phyloP scores from a whole-genome alignment of 371 early-diverging fungal species.

The Vairimorpha necatrix region DNA sequence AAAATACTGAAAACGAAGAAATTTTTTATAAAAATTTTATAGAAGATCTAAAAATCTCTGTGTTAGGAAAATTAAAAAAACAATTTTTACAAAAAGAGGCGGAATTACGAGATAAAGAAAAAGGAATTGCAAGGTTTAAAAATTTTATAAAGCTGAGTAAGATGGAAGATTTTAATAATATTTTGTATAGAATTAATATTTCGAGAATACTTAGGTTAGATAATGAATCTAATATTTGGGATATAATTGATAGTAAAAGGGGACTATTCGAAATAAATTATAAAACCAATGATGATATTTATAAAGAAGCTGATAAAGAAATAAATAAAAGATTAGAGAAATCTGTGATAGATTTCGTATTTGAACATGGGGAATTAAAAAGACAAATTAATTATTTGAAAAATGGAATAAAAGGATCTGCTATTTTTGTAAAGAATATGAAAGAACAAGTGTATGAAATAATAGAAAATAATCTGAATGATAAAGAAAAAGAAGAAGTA shows the following conservation, averaged over 20 bases:
- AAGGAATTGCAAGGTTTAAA: conserved; percentile 42
- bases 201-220: conserved; percentile 11
- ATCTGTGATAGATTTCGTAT: conserved; percentile 10
- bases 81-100: conserved; percentile 45
- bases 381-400: background rate
- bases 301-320: background rate
- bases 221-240: conserved; percentile 19
- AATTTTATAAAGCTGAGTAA: conserved; percentile 44
- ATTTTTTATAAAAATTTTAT: conserved; percentile 37
- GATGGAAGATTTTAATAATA: conserved; percentile 35
- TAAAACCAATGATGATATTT: background rate
- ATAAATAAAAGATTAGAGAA: conserved; percentile 9
- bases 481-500: background rate
- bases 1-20: conserved; percentile 13
- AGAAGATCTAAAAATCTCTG: conserved; percentile 26
- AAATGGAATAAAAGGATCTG: background rate
- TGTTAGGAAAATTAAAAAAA: conserved; percentile 31
- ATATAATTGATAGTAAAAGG: conserved; percentile 18
- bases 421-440: conserved; percentile 7
- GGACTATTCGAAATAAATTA: background rate
- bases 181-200: conserved; percentile 16
- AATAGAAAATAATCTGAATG: conserved; percentile 9
- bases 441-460: conserved; percentile 14
- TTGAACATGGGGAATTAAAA: conserved; percentile 5
- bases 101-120: conserved; percentile 19